A percentile compares a stretch with the other conserved stretches of the same genome.
Evolutionary conservation across 2,329 filamentous ascomycete genomes (phyloP).

Genomic region (Emericellopsis atlantica): DNA sequence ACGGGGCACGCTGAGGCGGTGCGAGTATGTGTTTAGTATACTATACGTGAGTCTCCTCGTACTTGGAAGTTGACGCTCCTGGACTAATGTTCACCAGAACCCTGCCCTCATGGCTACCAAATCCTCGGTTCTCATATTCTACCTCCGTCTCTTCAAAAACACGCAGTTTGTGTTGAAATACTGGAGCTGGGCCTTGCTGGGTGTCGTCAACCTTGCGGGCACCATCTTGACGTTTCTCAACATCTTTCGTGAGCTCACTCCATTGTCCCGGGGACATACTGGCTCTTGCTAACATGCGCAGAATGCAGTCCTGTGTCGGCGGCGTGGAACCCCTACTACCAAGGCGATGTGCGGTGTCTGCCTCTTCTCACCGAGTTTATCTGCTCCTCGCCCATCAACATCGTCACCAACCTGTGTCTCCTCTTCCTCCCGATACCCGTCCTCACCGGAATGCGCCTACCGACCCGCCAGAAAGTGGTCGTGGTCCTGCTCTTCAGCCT

Average conservation of each 20-base stretch:
- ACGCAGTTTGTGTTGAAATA: slow-evolving; percentile 64
- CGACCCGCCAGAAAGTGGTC: slow-evolving; percentile 76
- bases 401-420: slow-evolving; percentile 81
- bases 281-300: neutral
- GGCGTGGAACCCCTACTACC: slow-evolving; percentile 40
- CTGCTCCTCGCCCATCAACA: slow-evolving; percentile 77
- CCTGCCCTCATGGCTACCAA: slow-evolving; percentile 85
- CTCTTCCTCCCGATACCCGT: slow-evolving; percentile 66
- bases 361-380: slow-evolving; percentile 51
- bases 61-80: neutral
- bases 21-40: slow-evolving; percentile 53
- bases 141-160: slow-evolving; percentile 69
- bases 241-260: slow-evolving; percentile 42
- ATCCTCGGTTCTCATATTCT: slow-evolving; percentile 86
- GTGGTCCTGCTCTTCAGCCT: slow-evolving; percentile 76
- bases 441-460: slow-evolving; percentile 73
- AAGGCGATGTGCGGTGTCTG: slow-evolving; percentile 30
- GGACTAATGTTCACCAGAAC: slow-evolving; percentile 39
- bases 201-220: slow-evolving; percentile 68
- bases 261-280: neutral
- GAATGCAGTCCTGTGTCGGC: slow-evolving; percentile 64
- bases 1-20: slow-evolving; percentile 37
- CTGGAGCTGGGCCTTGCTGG: slow-evolving; percentile 69
- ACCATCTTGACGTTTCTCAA: slow-evolving; percentile 73
- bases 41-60: slow-evolving; percentile 35